A percentile compares a stretch with the other conserved stretches of the same genome.
Conservation (phyloP, 345 rosid species). For the Pugionium dolabratum region DNA sequence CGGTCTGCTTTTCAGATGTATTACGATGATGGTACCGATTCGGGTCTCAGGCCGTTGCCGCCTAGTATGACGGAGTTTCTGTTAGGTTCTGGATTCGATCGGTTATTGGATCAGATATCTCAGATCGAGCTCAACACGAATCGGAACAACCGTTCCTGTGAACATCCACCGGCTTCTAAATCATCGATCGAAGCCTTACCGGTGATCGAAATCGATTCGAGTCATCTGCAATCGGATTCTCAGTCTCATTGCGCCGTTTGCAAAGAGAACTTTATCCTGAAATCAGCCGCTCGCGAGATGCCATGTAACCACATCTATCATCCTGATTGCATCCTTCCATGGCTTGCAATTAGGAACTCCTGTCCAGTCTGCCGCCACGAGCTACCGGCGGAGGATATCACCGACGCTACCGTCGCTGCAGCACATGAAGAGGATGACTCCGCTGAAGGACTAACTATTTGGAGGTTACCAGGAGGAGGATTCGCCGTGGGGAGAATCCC, state of each 20-base stretch:
- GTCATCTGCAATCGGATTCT: slow-evolving; percentile 50
- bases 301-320: slow-evolving; percentile 94
- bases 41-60: slow-evolving; percentile 82
- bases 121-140: slow-evolving; percentile 70
- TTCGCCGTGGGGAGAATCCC: slow-evolving; percentile 90
- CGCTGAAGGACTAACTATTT: slow-evolving; percentile 80
- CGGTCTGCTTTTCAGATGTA: slow-evolving; percentile 62
- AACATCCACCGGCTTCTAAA: slow-evolving; percentile 83
- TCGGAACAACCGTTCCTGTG: slow-evolving; percentile 50
- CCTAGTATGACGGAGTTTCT: slow-evolving; percentile 80
- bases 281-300: slow-evolving; percentile 79
- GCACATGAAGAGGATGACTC: slow-evolving; percentile 41
- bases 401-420: not conserved
- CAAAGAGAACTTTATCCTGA: slow-evolving; percentile 71
- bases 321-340: slow-evolving; percentile 86
- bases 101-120: slow-evolving; percentile 74
- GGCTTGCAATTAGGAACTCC: slow-evolving; percentile 82
- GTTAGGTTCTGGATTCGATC: slow-evolving; percentile 84
- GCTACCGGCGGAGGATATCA: slow-evolving; percentile 49
- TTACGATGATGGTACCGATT: slow-evolving; percentile 81
- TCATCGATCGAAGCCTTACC: slow-evolving; percentile 89
- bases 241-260: slow-evolving; percentile 91
- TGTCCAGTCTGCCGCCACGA: slow-evolving; percentile 96
- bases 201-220: slow-evolving; percentile 46
- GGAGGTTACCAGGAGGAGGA: slow-evolving; percentile 95